Evolutionary conservation across 2,329 filamentous ascomycete species (phyloP), one percentile per base, ranked within the genome.

Genomic region (Didymosphaeria variabile): DNA sequence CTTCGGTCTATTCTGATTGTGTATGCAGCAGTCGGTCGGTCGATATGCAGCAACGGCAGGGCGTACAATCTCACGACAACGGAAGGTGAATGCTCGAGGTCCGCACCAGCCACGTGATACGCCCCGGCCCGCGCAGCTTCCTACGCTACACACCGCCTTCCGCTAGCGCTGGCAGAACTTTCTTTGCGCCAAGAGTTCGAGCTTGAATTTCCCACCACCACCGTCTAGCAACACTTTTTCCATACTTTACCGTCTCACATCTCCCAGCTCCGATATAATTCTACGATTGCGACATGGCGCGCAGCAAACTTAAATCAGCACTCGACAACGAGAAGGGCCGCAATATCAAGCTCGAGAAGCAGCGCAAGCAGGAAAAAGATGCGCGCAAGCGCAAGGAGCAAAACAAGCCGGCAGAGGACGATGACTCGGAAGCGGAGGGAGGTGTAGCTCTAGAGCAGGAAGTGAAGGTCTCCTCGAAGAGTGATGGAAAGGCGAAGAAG

Each of bases 311-410:
- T 50, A 83, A 87, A 61, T 77, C 82, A 47, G 86, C 87, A 50
- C 83, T 90, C 23, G 85, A 88, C 67, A 81, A 83, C 56, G 79
- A 86, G 60, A 84, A 86, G 72, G 86, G 87, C 32, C 81, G 85
- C 51, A 90, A 95, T 68, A 90, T 91, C 64, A 89, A 90, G 65
- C 85, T 92, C 56, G 91, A 94, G 78, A 88, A 91, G 78, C 91
- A 94, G 77, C 87, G 88, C 76, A 91, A 90, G 81, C 82, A 90
- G 65, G 78, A 81, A 75, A 88, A 87, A 72, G 81, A 80, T 67
- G 84, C 79, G 62, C 83, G 81, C 79, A 85, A 83, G 78, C 77
- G 79, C 63, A 84, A 82, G 61, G 69, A 73, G 52, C 72, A 72
- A 62, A 77, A 70, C 29, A 68, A 67, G 47, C 19, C 61, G 44